These are phyloP conservation scores for Claviceps humidiphila DNA, from an alignment of 2,329 filamentous ascomycete genomes.

Conservation along the genomic window DNA sequence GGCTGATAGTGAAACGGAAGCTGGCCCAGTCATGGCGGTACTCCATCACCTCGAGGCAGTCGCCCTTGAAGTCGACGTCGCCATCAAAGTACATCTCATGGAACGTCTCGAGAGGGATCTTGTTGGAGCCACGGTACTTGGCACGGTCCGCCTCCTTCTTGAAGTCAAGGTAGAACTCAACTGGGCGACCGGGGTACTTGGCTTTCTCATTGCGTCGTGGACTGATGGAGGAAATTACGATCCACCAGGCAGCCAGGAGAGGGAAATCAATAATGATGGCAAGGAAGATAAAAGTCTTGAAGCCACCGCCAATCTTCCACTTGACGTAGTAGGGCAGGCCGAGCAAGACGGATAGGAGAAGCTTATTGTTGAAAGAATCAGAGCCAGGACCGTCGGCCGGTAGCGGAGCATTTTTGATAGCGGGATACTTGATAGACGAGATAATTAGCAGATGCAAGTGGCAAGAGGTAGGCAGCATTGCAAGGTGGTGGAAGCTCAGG, in stretches of 20 bases:
- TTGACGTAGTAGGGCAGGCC: constrained; percentile 67
- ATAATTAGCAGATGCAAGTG: not conserved
- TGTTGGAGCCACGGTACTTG: constrained; percentile 66
- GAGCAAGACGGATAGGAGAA: constrained; percentile 57
- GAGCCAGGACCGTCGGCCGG: constrained; percentile 77
- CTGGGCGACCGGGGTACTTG: constrained; percentile 68
- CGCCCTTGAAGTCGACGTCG: constrained; percentile 89
- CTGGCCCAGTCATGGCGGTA: constrained; percentile 95
- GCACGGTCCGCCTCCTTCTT: constrained; percentile 46
- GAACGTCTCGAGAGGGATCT: constrained; percentile 86
- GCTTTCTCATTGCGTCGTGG: constrained; percentile 90
- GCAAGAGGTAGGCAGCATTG: not conserved
- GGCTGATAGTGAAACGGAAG: constrained; percentile 75
- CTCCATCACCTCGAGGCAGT: constrained; percentile 77
- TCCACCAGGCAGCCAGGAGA: constrained; percentile 73
- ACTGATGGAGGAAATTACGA: constrained; percentile 63
- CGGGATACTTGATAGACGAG: constrained; percentile 24
- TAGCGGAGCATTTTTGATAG: constrained; percentile 89
- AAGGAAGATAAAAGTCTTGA: constrained; percentile 83
- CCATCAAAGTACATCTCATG: constrained; percentile 97
- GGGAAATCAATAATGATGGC: constrained; percentile 65
- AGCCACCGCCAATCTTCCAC: constrained; percentile 74
- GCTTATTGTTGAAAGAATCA: constrained; percentile 75
- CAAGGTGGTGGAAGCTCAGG: too few species aligned
- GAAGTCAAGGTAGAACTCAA: constrained; percentile 85